Conservation (phyloP, 78 protist genomes). For the Planoprotostelium fungivorum region DNA sequence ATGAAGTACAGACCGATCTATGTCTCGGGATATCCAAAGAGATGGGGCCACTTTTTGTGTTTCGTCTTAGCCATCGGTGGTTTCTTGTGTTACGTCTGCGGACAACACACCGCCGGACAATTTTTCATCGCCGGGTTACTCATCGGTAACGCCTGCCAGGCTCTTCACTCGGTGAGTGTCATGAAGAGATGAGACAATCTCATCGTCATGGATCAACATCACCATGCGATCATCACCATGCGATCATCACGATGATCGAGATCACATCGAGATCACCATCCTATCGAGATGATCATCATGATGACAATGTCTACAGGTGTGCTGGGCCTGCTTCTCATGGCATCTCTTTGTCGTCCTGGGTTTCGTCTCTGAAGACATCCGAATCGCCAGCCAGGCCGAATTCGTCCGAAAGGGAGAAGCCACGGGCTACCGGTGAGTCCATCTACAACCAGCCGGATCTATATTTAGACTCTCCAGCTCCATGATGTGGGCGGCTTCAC, state of each 20-base stretch:
- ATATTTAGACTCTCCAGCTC: neutral
- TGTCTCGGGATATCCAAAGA: neutral
- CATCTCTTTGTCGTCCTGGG: neutral
- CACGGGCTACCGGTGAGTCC: neutral
- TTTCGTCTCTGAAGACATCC: neutral
- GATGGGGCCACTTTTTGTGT: neutral
- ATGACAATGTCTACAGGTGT: neutral
- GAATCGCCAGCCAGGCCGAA: neutral
- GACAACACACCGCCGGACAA: neutral
- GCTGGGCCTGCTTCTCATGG: neutral
- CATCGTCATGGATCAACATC: too few relatives aligned
- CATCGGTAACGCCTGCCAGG: neutral
- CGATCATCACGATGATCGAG: too few relatives aligned
- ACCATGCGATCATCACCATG: too few relatives aligned
- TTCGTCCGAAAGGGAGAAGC: neutral
- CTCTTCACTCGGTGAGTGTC: neutral
- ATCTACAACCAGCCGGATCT: neutral
- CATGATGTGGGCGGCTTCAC: conserved; percentile 1
- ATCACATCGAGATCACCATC: too few relatives aligned
- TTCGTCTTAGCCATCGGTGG: neutral
- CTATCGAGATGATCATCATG: too few relatives aligned
- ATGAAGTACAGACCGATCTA: neutral
- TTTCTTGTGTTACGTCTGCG: neutral
- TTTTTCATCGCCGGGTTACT: neutral
- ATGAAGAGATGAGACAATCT: too few relatives aligned